A percentile compares a stretch with the other conserved stretches of the same genome.
phyloP scores from a whole-genome alignment of 768 basidiomycete genomes.

The Pholiota molesta region DNA sequence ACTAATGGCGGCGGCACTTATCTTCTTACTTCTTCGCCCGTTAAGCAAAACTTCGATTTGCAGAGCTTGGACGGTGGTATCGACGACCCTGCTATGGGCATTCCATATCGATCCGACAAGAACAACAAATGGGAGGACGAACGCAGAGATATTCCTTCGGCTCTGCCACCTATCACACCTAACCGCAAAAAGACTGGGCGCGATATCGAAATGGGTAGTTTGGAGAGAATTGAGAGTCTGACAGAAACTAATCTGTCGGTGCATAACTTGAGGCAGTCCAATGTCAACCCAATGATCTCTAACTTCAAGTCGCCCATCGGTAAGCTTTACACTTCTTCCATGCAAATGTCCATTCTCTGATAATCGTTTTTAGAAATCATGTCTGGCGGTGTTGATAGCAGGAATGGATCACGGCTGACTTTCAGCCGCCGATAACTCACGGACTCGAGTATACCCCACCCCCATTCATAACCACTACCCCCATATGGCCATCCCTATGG shows the following conservation, averaged over 20 bases:
- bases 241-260: conserved; percentile 48
- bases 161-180: conserved; percentile 40
- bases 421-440: conserved; percentile 32
- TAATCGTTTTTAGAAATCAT: conserved; percentile 19
- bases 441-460: neutral
- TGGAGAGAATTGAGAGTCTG: conserved; percentile 30
- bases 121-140: conserved; percentile 34
- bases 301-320: conserved; percentile 75
- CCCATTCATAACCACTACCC: neutral
- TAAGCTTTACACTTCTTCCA: conserved; percentile 29
- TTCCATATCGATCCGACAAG: conserved; percentile 13
- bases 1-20: conserved; percentile 28
- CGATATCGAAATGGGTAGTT: conserved; percentile 37
- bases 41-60: conserved; percentile 28
- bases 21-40: conserved; percentile 37
- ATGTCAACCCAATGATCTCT: conserved; percentile 56
- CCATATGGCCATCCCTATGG: neutral
- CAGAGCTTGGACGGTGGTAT: conserved; percentile 24
- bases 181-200: conserved; percentile 41
- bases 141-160: conserved; percentile 28
- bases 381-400: conserved; percentile 9
- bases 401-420: conserved; percentile 32
- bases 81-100: conserved; percentile 10
- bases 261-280: conserved; percentile 39
- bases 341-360: conserved; percentile 20